These are phyloP conservation scores for Xylariaceae sp. DNA, from an alignment of 2,329 filamentous ascomycete species.

Conservation along the genomic window DNA sequence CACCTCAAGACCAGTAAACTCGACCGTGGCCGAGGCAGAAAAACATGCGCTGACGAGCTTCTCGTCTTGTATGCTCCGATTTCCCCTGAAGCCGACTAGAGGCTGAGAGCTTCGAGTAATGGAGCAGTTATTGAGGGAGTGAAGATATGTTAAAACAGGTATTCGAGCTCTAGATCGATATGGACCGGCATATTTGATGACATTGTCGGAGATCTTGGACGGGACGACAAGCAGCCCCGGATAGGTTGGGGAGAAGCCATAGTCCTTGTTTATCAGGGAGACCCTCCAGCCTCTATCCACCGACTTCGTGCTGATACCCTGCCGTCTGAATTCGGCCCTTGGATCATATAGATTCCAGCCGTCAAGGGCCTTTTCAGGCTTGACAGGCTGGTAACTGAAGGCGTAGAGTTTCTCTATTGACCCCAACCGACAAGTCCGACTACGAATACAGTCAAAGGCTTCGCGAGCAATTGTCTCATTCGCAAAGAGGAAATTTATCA, in stretches of 20 bases:
- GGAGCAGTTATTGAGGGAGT: constrained; percentile 94
- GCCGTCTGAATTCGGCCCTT: constrained; percentile 81
- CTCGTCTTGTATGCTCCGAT: constrained; percentile 94
- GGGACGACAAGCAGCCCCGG: constrained; percentile 86
- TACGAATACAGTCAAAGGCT: constrained; percentile 85
- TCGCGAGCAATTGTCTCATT: constrained; percentile 78
- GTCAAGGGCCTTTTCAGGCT: constrained; percentile 74
- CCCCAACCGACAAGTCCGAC: constrained; percentile 80
- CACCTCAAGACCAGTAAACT: constrained; percentile 46
- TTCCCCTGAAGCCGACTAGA: constrained; percentile 81
- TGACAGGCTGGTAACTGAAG: constrained; percentile 81
- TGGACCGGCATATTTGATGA: constrained; percentile 87
- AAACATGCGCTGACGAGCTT: constrained; percentile 93
- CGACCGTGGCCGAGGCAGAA: constrained; percentile 66
- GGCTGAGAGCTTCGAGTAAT: constrained; percentile 96
- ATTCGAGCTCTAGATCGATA: constrained; percentile 91
- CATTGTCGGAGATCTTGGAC: constrained; percentile 91
- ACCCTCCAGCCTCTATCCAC: constrained; percentile 84
- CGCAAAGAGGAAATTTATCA: constrained; percentile 87
- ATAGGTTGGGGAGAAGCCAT: constrained; percentile 91
- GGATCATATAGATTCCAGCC: constrained; percentile 89
- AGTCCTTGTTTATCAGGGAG: constrained; percentile 88
- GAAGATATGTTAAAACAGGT: constrained; percentile 90
- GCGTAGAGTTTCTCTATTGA: constrained; percentile 90
- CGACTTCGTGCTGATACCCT: constrained; percentile 86